phyloP scores from a whole-genome alignment of 2,329 filamentous ascomycete species.

The Dothiorella sarmentorum region DNA sequence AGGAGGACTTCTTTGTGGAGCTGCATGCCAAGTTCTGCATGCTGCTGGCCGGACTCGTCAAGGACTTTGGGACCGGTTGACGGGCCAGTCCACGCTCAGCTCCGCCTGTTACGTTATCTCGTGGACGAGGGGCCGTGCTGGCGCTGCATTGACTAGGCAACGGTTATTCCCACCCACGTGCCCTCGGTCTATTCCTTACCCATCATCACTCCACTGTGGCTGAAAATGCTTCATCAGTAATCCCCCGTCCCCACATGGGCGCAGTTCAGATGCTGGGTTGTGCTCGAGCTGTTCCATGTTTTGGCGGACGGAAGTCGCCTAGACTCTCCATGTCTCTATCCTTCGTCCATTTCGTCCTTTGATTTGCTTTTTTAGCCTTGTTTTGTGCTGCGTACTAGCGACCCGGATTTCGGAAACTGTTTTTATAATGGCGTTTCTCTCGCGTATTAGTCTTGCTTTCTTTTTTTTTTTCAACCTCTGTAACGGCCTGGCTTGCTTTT shows the following conservation, averaged over 20 bases:
- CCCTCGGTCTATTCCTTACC: no score
- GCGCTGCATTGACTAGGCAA: conserved; percentile 3
- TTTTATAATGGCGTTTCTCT: conserved; percentile 7
- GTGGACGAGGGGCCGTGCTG: conserved; percentile 10
- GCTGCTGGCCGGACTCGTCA: conserved; percentile 37
- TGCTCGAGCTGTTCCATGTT: not conserved
- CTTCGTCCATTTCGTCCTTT: not conserved
- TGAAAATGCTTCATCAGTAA: conserved; percentile 7
- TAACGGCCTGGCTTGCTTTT: conserved; percentile 3
- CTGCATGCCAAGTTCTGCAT: conserved; percentile 52
- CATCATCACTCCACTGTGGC: conserved; percentile 13
- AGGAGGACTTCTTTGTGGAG: conserved; percentile 57
- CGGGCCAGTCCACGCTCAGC: not conserved
- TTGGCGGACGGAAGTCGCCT: not conserved
- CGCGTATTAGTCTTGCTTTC: not conserved
- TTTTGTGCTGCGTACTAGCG: conserved; percentile 19
- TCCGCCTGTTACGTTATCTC: conserved; percentile 16
- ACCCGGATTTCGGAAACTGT: not conserved
- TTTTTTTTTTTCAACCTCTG: not conserved
- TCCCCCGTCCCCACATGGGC: conserved; percentile 1
- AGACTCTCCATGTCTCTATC: not conserved
- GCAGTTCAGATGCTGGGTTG: not conserved
- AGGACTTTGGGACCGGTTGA: conserved; percentile 32
- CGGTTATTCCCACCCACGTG: conserved; percentile 11
- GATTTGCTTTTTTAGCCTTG: not conserved